Evolutionary conservation across 2,329 filamentous ascomycete genomes (phyloP).

Genomic region (Thielaviopsis musarum): DNA sequence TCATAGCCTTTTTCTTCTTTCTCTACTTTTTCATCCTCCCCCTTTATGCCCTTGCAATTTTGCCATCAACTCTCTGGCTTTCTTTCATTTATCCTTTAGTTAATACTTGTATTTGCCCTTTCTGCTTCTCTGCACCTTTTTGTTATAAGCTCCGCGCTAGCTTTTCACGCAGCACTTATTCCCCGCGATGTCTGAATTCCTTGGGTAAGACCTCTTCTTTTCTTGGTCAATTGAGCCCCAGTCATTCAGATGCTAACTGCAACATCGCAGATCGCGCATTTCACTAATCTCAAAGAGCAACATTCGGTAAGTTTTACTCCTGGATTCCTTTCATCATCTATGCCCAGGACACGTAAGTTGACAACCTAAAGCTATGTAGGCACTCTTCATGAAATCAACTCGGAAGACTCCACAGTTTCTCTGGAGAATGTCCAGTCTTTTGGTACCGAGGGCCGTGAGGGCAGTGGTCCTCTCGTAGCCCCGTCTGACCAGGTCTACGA

Average conservation of each 20-base stretch:
- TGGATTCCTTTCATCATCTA: background rate
- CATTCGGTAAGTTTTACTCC: slow-evolving; percentile 54
- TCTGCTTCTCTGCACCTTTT: slow-evolving; percentile 13
- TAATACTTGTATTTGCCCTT: slow-evolving; percentile 15
- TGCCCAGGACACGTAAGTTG: slow-evolving; percentile 4
- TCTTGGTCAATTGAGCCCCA: slow-evolving; percentile 15
- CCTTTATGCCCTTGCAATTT: slow-evolving; percentile 5
- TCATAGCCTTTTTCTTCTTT: slow-evolving; percentile 4
- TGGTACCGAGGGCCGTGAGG: slow-evolving; percentile 80
- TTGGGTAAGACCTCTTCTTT: slow-evolving; percentile 30
- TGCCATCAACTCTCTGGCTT: background rate
- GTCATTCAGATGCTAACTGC: slow-evolving; percentile 18
- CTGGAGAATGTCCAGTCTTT: slow-evolving; percentile 91
- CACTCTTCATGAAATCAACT: slow-evolving; percentile 94
- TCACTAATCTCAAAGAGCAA: slow-evolving; percentile 95
- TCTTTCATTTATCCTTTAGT: slow-evolving; percentile 21
- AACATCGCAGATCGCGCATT: slow-evolving; percentile 58
- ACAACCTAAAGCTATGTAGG: slow-evolving; percentile 64
- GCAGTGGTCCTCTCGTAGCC: slow-evolving; percentile 52
- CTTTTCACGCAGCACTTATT: slow-evolving; percentile 23
- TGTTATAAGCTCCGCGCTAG: slow-evolving; percentile 22
- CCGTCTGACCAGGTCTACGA: slow-evolving; percentile 84
- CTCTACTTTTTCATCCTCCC: slow-evolving; percentile 5
- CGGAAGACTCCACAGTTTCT: slow-evolving; percentile 88
- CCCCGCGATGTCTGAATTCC: slow-evolving; percentile 40